Base-by-base conservation (phyloP, 2,329 filamentous ascomycete species). In the Beauveria sp. region DNA sequence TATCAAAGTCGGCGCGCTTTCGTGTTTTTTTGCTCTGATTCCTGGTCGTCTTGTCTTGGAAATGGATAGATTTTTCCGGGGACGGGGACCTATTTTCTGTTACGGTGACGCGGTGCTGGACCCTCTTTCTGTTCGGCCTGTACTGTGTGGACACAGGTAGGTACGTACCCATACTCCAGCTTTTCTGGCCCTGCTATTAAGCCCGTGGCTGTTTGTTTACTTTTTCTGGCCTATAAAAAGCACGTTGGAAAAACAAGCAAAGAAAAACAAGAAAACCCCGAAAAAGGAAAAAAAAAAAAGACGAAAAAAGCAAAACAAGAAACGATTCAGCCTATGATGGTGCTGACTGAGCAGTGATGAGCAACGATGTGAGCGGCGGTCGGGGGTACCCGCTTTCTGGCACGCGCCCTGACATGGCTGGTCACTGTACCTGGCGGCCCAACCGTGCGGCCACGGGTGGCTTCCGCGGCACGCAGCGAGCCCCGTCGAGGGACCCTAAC, bases 341-440 rank as follows among this genome's bases (percentile, higher is more conserved):
- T 18, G 49, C 26, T 34, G 28, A 7, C 18, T 30, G 26, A 49
- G 22, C 22, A 16, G 3, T 18, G n/a, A n/a, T 5, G n/a, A n/a
- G 22, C 24, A 28, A 50, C 18, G 4, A 47, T 22, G 5, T 22
- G n/a, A 14, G 22, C 8, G 53, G 51, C 10, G 24, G 24, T 57
- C 54, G 28, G 42, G 40, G 56, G 46, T 58, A 58, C 56, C 56
- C 58, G 58, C 58, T 40, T 38, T 46, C 12, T 60, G 47, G 40
- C 38, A 47, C 40, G 51, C 30, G 58, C 42, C 50, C 30, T 24
- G 50, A 43, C 28, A 54, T 54, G 50, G n/a, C 43, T 47, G 42
- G 58, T 60, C 50, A 47, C 58, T 60, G 50, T 60, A 60, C 58
- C 58, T 60, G 28, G 58, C 50, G 50, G 58, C 58, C 58, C 58